Base-by-base conservation (phyloP, 2,329 filamentous ascomycete species). In the Pleurostoma richardsiae region DNA sequence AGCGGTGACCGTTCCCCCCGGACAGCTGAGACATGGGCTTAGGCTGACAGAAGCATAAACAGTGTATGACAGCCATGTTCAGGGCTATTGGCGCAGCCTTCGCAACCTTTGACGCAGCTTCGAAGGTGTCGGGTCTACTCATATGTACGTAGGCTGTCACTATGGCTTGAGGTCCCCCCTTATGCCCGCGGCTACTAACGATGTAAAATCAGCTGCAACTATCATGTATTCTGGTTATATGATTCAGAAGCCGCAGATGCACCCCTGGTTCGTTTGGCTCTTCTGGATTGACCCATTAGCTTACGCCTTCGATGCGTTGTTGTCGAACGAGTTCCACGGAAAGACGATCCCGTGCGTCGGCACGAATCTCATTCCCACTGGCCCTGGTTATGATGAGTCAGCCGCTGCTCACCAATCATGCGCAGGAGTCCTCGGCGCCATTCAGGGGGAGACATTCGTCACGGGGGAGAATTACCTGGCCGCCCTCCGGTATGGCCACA, bases 241-340 rank as follows among this genome's bases (percentile, higher is more conserved):
- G 58, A 84, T 85, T 47, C 73, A 72, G 4, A 79, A 81, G 28
- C 72, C 72, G 27, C 68, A 79, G 49, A 84, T 85, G 81, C 77
- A 80, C 39, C 74, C 76, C 0, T 85, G 80, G 79, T 76, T 85
- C 28, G 65, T 70, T 3, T 85, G 82, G 82, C 59, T 85, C 3
- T 82, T 74, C 50, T 83, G 80, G 77, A 75, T 85, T 27, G 75
- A 86, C 52, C 85, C 85, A 0, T 66, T 90, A 3, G 79, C 85
- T 0, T 89, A 88, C 48, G 82, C 73, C 0, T 90, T 88, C 48
- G 82, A 88, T 52, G 77, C 77, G 0, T 62, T 90, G 0, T 71
- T 89, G 57, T 71, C 82, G 0, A 90, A 90, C 54, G 86, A 90
- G 58, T 88, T 90, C 48, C 73, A 85, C 52, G 29, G 36, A 3